Base-by-base conservation (phyloP, 305 asterid species). In the Fraxinus angustifolia region DNA sequence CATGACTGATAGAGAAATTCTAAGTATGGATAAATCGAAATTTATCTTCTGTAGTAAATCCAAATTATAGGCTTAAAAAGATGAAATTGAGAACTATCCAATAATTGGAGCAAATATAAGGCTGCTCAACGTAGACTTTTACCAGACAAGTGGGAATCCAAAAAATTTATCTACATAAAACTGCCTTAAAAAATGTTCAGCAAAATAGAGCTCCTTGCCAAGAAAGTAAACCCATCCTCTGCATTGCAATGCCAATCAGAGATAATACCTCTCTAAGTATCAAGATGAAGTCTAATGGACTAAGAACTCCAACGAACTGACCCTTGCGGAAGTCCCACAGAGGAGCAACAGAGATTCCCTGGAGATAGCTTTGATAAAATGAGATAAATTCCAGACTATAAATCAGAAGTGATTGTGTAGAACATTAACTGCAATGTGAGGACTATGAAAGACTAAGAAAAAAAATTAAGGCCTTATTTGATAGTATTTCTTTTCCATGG, bases 341-440 rank as follows among this genome's bases (percentile, higher is more conserved):
- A 79, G 97, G 95, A 71, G 95, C 95, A 80, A 89, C 88, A 84
- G 91, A 85, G 70, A 92, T 87, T 82, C 97, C 97, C 95, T 92
- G 89, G 68, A 83, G 83, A 82, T 23, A 83, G 78, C 77, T 80
- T 86, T 48, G 74, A 74, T 68, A 76, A 82, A 78, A 80, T 84
- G 50, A 87, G 81, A 83, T 78, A 78, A 81, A 77, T 45, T 50
- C 71, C 84, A 53, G 73, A 79, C 76, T 68, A 75, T 74, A 78
- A 82, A 68, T 74, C 73, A 62, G 71, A 78, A 82, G 72, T 36
- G 77, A 76, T 56, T 10, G 34, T 33, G 75, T 70, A 70, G 74
- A 30, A 31, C 16, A 16, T 12, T 70, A 12, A 70, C 17, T 70
- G 42, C 26, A 6, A 70, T 1, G 42, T 31, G 23, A 70, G 75